phyloP scores from a whole-genome alignment of 371 early-diverging fungal species.

The Mortierella sp. region DNA sequence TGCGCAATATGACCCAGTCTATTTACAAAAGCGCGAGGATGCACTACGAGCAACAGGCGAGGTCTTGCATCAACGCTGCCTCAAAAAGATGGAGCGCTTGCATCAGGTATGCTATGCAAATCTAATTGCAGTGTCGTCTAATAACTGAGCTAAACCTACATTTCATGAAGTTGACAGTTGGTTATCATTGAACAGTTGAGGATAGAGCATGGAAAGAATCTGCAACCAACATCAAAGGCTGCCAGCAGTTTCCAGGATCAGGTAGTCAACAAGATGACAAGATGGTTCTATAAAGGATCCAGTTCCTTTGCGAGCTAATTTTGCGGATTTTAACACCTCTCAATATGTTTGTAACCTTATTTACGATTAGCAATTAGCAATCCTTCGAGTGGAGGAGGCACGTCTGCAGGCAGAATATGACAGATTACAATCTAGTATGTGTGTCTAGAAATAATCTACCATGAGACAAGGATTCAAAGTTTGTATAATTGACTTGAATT shows the following conservation, averaged over 20 bases:
- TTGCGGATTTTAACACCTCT: no score
- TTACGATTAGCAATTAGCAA: constrained; percentile 26
- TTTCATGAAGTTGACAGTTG: neutral
- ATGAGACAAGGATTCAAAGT: neutral
- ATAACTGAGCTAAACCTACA: neutral
- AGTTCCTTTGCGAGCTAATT: no score
- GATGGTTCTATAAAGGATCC: no score
- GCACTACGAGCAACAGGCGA: constrained; percentile 27
- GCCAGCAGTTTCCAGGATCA: constrained; percentile 1
- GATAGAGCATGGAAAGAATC: neutral
- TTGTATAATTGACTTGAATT: neutral
- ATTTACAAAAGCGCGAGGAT: constrained; percentile 22
- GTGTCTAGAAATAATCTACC: neutral
- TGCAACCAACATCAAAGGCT: neutral
- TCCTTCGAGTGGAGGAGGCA: constrained; percentile 28
- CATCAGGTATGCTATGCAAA: constrained; percentile 15
- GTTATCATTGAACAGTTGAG: constrained; percentile 1
- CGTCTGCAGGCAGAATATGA: constrained; percentile 26
- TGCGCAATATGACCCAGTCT: constrained; percentile 12
- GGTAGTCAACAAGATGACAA: neutral
- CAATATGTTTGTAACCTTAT: no score
- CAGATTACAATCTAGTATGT: constrained; percentile 19
- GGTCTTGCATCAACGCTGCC: constrained; percentile 29
- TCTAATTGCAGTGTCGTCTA: neutral
- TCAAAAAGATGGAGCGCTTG: constrained; percentile 24